phyloP scores from a whole-genome alignment of 768 basidiomycete genomes.

The Sarcomyxa edulis region DNA sequence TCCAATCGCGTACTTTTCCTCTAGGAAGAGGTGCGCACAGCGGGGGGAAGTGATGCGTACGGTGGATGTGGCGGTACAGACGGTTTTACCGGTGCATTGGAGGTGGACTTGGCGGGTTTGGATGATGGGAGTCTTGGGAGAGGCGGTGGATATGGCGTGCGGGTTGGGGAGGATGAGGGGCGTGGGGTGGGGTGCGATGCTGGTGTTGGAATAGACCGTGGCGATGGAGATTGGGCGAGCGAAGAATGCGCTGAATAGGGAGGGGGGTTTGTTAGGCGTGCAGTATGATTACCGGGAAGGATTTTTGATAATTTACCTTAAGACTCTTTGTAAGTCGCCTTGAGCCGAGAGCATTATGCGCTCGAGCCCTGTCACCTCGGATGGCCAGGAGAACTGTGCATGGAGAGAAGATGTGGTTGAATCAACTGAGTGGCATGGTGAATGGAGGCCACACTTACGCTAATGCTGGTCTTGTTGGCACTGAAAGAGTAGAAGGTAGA shows the following conservation, averaged over 20 bases:
- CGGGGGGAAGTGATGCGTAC: conserved; percentile 55
- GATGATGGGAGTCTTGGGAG: conserved; percentile 44
- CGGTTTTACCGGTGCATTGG: conserved; percentile 44
- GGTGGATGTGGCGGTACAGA: conserved; percentile 62
- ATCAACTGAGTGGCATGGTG: too few relatives aligned
- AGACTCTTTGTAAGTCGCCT: conserved; percentile 63
- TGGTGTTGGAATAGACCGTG: conserved; percentile 42
- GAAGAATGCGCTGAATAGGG: conserved; percentile 70
- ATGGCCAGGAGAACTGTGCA: conserved; percentile 57
- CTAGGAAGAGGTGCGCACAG: conserved; percentile 57
- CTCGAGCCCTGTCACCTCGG: conserved; percentile 52
- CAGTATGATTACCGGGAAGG: not conserved
- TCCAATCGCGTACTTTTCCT: conserved; percentile 63
- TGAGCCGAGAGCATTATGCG: conserved; percentile 65
- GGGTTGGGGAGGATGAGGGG: conserved; percentile 31
- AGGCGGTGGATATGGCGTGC: conserved; percentile 32
- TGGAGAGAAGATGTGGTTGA: too few relatives aligned
- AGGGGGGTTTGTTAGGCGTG: not conserved
- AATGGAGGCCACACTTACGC: too few relatives aligned
- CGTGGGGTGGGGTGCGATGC: conserved; percentile 14
- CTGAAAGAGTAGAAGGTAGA: too few relatives aligned
- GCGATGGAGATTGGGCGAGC: conserved; percentile 54
- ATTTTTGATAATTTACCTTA: conserved; percentile 40
- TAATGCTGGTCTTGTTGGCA: too few relatives aligned
- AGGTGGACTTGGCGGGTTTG: conserved; percentile 66